These are phyloP conservation scores for Colletotrichum melonis DNA, from an alignment of 2,329 filamentous ascomycete genomes.

Conservation along the genomic window DNA sequence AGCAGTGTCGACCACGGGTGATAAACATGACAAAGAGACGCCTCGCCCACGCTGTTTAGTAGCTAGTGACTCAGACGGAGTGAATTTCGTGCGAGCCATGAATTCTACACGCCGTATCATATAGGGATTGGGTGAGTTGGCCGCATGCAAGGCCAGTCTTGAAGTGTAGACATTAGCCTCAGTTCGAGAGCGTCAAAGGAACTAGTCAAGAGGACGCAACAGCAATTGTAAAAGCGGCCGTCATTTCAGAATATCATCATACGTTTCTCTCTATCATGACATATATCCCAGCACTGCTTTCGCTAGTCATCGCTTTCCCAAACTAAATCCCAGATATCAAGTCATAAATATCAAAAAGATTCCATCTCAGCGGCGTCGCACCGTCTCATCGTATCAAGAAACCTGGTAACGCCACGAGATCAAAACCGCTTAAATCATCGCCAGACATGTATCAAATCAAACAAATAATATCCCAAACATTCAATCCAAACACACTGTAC, in stretches of 20 bases:
- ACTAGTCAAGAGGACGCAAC: too few relatives aligned
- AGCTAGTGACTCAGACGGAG: too few relatives aligned
- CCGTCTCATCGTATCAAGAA: background rate
- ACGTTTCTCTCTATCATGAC: background rate
- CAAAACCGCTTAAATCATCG: background rate
- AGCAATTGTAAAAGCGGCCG: background rate
- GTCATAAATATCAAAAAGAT: background rate
- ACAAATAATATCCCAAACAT: background rate
- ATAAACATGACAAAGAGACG: too few relatives aligned
- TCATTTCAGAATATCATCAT: constrained; percentile 15
- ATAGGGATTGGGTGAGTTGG: too few relatives aligned
- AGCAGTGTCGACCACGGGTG: too few relatives aligned
- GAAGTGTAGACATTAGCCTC: too few relatives aligned
- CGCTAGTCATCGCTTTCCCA: background rate
- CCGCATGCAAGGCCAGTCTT: too few relatives aligned
- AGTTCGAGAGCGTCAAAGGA: too few relatives aligned
- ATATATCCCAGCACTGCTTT: background rate
- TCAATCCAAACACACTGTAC: background rate
- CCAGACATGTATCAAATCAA: background rate
- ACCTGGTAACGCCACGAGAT: background rate
- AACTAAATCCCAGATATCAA: background rate
- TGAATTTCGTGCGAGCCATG: too few relatives aligned
- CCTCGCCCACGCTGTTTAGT: too few relatives aligned
- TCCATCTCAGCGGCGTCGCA: background rate
- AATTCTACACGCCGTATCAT: too few relatives aligned